Percentiles rank a stretch among this genome's conserved stretches.
Conservation (phyloP, 441 rosid species). For the Codiaeum variegatum region DNA sequence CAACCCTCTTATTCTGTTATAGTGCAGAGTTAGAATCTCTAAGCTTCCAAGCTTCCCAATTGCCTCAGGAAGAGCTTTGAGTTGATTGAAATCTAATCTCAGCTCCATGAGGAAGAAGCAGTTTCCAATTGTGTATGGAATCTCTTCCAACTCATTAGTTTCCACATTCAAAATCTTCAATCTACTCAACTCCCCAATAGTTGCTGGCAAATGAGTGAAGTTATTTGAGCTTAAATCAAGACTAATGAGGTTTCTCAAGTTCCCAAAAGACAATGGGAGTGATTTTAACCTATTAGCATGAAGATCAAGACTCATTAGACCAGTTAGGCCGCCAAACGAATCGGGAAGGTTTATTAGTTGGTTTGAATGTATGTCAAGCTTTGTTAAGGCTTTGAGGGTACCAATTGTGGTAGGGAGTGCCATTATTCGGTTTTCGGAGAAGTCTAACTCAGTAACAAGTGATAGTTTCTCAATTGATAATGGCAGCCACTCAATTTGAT, state of each 20-base stretch:
- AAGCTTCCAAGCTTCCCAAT: conserved; percentile 46
- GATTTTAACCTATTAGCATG: conserved; percentile 51
- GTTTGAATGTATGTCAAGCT: conserved; percentile 55
- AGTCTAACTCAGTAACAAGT: conserved; percentile 38
- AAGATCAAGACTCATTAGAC: conserved; percentile 47
- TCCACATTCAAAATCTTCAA: conserved; percentile 44
- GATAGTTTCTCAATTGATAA: conserved; percentile 53
- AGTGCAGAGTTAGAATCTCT: conserved; percentile 54
- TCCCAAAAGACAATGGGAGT: conserved; percentile 50
- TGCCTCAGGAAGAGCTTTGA: conserved; percentile 67
- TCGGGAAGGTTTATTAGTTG: conserved; percentile 63
- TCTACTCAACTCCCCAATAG: conserved; percentile 39
- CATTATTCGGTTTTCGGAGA: conserved; percentile 59
- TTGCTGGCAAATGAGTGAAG: conserved; percentile 41
- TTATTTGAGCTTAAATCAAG: conserved; percentile 56
- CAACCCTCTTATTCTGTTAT: conserved; percentile 54
- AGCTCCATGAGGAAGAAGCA: conserved; percentile 45
- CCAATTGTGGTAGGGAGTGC: conserved; percentile 49
- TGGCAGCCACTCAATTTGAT: conserved; percentile 68
- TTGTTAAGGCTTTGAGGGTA: conserved; percentile 42
- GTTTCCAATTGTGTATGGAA: conserved; percentile 57
- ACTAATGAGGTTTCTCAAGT: conserved; percentile 36
- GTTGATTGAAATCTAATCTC: conserved; percentile 55
- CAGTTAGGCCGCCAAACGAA: conserved; percentile 45
- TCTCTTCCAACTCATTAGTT: conserved; percentile 57